Base-by-base conservation (phyloP, 257 asterid genomes). In the Plectranthus barbatus region DNA sequence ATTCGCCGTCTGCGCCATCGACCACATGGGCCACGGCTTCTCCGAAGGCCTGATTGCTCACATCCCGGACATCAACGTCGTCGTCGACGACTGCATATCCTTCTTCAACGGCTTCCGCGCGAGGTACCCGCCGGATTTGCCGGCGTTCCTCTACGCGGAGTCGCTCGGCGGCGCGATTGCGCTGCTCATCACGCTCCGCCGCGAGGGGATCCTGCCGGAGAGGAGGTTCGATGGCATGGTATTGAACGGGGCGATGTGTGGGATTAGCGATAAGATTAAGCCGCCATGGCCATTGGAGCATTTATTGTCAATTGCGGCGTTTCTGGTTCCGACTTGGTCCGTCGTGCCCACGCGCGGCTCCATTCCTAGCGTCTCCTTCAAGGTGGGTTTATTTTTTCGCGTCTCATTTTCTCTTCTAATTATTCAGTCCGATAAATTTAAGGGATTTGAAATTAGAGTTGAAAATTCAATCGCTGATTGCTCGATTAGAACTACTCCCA, bases 201-300 rank as follows among this genome's bases (percentile, higher is more conserved):
- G 85, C 1, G 89, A 80, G 2, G 84, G 81, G 13, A 59, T 74
- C 14, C 79, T 69, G 59, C 81, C 95, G 57, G 82, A 52, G 29
- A 79, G 65, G 66, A 76, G 42, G 47, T 92, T 79, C 63, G 87
- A 85, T 72, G 99, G 96, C 55, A 84, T 85, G 53, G 95, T 92
- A 9, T 51, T 92, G 82, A 92, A 90, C 51, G 99, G 95, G 17
- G 96, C 96, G 45, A 92, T 92, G 99, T 92, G 90, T 52, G 97
- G 97, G 56, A 87, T 92, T 6, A 92, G 97, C 57, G 87, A 79
- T 19, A 90, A 90, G 88, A 78, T 86, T 60, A 92, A 90, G 82
- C 97, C 99, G 8, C 88, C 95, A 62, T 93, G 99, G 99, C 99
- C 99, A 36, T 34, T 93, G 83, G 99, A 93, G 74, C 88, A 92